These are phyloP conservation scores for Actinomortierella ambigua DNA, from an alignment of 371 early-diverging fungal genomes.

Conservation along the genomic window DNA sequence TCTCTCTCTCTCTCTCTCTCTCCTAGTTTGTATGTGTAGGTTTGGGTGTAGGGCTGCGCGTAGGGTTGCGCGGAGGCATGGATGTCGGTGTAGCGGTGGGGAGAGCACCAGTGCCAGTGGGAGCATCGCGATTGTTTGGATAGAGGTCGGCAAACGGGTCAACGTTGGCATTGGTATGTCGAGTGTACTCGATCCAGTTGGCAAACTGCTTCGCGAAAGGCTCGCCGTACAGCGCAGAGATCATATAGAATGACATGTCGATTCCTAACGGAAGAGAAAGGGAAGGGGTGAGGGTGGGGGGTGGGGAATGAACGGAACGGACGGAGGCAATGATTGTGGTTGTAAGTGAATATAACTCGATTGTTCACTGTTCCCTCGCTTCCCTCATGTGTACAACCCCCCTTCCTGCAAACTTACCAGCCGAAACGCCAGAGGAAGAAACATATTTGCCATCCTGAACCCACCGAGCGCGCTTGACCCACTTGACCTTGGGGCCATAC, in stretches of 20 bases:
- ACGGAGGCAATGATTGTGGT: too few species aligned
- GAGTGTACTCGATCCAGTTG: slow-evolving; percentile 33
- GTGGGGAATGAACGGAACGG: too few species aligned
- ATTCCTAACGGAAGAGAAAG: slow-evolving; percentile 12
- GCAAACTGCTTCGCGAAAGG: slow-evolving; percentile 22
- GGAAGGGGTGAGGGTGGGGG: background rate
- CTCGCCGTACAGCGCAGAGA: slow-evolving; percentile 15
- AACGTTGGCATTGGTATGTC: slow-evolving; percentile 29
- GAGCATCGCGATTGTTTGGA: slow-evolving; percentile 20
- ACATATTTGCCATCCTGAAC: slow-evolving; percentile 46
- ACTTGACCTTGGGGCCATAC: slow-evolving; percentile 34
- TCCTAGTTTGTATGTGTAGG: too few species aligned
- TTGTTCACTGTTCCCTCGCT: background rate
- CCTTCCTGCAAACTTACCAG: slow-evolving; percentile 3
- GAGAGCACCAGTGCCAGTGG: too few species aligned
- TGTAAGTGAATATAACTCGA: too few species aligned
- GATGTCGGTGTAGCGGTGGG: too few species aligned
- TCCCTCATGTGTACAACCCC: too few species aligned
- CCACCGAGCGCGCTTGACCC: slow-evolving; percentile 50
- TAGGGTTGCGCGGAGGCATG: too few species aligned
- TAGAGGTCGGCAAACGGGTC: slow-evolving; percentile 45
- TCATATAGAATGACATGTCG: slow-evolving; percentile 33
- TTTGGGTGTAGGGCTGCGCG: too few species aligned
- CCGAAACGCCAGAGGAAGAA: slow-evolving; percentile 42
- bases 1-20: too few species aligned